Conservation (phyloP, 2,329 filamentous ascomycete genomes). For the Cladophialophora immunda region DNA sequence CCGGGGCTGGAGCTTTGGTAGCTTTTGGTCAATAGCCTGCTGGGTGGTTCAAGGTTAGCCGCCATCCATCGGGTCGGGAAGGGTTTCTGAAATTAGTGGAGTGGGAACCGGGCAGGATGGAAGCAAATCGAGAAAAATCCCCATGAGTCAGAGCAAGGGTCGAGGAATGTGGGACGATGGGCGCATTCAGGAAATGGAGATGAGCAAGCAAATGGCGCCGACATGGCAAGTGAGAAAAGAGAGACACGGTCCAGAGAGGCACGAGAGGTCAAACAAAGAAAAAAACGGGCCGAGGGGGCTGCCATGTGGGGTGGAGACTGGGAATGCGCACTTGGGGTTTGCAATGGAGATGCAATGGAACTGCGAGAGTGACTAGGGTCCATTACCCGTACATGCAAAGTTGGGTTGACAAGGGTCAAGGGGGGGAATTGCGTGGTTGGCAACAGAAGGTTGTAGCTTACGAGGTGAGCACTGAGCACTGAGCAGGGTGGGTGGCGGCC, state of each 20-base stretch:
- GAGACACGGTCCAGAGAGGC: neutral
- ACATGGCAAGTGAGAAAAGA: neutral
- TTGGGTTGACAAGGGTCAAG: neutral
- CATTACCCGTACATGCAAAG: constrained; percentile 1
- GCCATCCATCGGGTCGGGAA: constrained; percentile 15
- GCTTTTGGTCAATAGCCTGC: neutral
- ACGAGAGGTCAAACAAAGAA: neutral
- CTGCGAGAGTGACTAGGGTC: neutral
- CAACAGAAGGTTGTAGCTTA: neutral
- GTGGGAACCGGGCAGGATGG: neutral
- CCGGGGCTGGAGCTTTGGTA: neutral
- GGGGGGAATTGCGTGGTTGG: neutral
- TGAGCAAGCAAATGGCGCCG: neutral
- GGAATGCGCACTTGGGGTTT: neutral
- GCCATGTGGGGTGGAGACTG: constrained; percentile 2
- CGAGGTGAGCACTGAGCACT: neutral
- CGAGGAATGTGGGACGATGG: constrained; percentile 1
- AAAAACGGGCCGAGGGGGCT: neutral
- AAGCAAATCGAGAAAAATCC: constrained; percentile 3
- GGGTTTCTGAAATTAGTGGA: constrained; percentile 9
- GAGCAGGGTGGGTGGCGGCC: neutral
- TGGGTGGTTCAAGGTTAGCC: constrained; percentile 10
- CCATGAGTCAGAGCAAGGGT: neutral
- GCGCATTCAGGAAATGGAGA: constrained; percentile 4
- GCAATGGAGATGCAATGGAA: constrained; percentile 2